Base-by-base conservation (phyloP, 305 asterid species). In the Fraxinus paxiana region DNA sequence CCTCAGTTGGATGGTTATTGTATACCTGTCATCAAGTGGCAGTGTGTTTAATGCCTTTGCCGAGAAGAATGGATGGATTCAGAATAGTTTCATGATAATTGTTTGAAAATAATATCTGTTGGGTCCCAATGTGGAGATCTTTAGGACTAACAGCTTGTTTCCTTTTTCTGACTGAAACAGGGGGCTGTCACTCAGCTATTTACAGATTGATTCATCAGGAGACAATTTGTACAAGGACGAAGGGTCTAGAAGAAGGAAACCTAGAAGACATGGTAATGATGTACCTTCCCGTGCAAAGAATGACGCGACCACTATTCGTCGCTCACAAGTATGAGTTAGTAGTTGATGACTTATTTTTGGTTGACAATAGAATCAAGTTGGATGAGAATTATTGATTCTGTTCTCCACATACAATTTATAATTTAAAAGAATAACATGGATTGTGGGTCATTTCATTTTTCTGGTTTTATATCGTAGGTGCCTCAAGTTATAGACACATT, bases 401-500 rank as follows among this genome's bases (percentile, higher is more conserved):
- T 28, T 30, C 38, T 67, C 73, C 33, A 26, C 22, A 3, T 69
- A 69, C 9, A 4, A 30, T 5, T 12, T 69, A 30, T 69, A 69
- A 69, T 28, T 69, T 69, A 69, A 69, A 63, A 67, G 73, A 56
- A 34, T 24, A 82, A 73, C 56, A 67, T 48, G 76, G 9, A 51
- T 78, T 78, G 61, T 38, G 18, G 73, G 72, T 73, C 77, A 35
- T 73, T 24, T 56, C 51, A 28, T 71, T 77, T 83, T 48, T 77
- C 33, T 76, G 69, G 69, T 79, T 81, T 82, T 73, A 72, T 76
- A 48, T 83, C 28, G 73, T 76, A 96, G 99, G 97, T 94, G 83
- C 98, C 99, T 80, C 98, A 90, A 90, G 95, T 94, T 83, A 85
- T 92, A 82, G 98, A 96, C 87, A 94, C 99, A 31, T 75, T 96